A percentile compares a stretch with the other conserved stretches of the same genome.
Evolutionary conservation across 352 stramenopile genomes (phyloP).

Genomic region (Pythium monospermum): DNA sequence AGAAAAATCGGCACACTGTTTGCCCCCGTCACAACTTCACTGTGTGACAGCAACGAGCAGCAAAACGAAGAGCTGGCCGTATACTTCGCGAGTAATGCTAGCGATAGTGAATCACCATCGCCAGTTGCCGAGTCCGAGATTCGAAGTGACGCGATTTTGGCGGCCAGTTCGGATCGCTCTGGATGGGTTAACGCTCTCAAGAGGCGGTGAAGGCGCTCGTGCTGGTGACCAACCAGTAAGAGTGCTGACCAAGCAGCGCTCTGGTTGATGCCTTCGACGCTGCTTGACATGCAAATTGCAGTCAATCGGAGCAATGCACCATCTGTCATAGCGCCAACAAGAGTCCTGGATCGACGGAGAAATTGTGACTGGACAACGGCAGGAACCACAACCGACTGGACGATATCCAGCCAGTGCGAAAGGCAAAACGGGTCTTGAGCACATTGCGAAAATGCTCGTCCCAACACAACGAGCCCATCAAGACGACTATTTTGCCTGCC

Average conservation of each 20-base stretch:
- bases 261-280: background rate
- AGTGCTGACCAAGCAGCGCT: background rate
- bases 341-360: background rate
- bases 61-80: too few relatives aligned
- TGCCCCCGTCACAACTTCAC: too few relatives aligned
- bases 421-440: background rate
- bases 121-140: too few relatives aligned
- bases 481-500: background rate
- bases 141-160: too few relatives aligned
- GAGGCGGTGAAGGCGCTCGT: too few relatives aligned
- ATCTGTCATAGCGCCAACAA: background rate
- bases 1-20: too few relatives aligned
- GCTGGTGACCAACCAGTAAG: too few relatives aligned
- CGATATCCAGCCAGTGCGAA: background rate
- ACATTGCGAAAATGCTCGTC: slow-evolving; percentile 2
- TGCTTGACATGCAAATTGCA: background rate
- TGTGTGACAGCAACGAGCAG: too few relatives aligned
- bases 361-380: background rate
- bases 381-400: background rate
- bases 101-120: too few relatives aligned
- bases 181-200: too few relatives aligned
- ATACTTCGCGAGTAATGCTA: too few relatives aligned
- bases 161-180: background rate
- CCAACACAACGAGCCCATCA: slow-evolving; percentile 6
- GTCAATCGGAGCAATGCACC: background rate